Conservation (phyloP, 345 rosid genomes). For the Dipteronia sinensis region DNA sequence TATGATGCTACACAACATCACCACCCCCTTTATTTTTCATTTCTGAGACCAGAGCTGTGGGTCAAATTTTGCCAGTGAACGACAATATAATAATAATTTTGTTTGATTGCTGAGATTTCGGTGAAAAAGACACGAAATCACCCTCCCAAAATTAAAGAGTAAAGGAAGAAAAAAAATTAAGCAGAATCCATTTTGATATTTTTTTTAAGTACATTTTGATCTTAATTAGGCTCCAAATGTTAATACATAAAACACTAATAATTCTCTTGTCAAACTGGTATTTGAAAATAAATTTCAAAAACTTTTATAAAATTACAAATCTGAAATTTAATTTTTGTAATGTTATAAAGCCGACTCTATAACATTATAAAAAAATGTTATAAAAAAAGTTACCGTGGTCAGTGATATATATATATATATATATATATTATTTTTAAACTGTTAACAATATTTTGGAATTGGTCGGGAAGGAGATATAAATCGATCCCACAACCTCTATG, state of each 20-base stretch:
- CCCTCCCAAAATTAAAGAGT: slow-evolving; percentile 1
- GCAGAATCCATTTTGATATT: slow-evolving; percentile 26
- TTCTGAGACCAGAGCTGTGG: slow-evolving; percentile 27
- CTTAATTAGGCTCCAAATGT: slow-evolving; percentile 15
- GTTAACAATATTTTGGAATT: too few relatives aligned
- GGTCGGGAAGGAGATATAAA: too few relatives aligned
- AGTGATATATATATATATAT: too few relatives aligned
- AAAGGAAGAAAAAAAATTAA: background rate
- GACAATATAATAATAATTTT: slow-evolving; percentile 12
- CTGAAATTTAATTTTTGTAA: too few relatives aligned
- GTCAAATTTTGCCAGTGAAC: slow-evolving; percentile 39
- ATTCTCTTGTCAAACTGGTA: too few relatives aligned
- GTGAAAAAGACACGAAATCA: slow-evolving; percentile 49
- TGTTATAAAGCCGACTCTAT: too few relatives aligned
- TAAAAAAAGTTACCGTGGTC: too few relatives aligned
- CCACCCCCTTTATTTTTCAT: slow-evolving; percentile 25
- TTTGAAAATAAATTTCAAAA: too few relatives aligned
- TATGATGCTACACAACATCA: slow-evolving; percentile 28
- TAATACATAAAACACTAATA: background rate
- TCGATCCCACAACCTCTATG: too few relatives aligned
- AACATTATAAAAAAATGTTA: too few relatives aligned
- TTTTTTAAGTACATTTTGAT: slow-evolving; percentile 16
- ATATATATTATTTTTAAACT: too few relatives aligned
- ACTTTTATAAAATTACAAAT: too few relatives aligned
- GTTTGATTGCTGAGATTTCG: slow-evolving; percentile 45